Evolutionary conservation across 2,329 filamentous ascomycete genomes (phyloP).

Genomic region (Tolypocladium sp.): DNA sequence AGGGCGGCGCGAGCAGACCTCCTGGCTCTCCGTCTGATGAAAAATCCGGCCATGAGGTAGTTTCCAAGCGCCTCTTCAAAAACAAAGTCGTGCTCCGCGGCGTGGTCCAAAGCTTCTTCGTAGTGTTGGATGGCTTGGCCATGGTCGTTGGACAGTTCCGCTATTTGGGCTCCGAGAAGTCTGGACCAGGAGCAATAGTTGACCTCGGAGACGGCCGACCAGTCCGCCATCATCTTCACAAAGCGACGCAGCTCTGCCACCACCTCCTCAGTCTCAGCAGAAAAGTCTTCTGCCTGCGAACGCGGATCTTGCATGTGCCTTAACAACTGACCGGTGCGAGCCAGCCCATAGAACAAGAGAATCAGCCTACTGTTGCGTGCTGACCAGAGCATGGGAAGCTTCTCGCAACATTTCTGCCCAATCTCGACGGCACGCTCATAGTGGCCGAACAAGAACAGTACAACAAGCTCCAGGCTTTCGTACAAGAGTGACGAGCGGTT

Average conservation of each 20-base stretch:
- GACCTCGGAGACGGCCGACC: constrained; percentile 53
- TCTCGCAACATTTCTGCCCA: constrained; percentile 39
- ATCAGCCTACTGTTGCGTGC: constrained; percentile 47
- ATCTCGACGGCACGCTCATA: constrained; percentile 50
- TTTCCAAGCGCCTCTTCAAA: constrained; percentile 67
- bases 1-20: constrained; percentile 62
- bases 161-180: constrained; percentile 58
- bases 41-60: constrained; percentile 64
- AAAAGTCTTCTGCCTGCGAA: constrained; percentile 30
- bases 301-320: constrained; percentile 39
- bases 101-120: constrained; percentile 64
- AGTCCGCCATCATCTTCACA: constrained; percentile 53
- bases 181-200: constrained; percentile 66
- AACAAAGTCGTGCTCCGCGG: constrained; percentile 54
- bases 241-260: constrained; percentile 44
- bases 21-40: constrained; percentile 54
- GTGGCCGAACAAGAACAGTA: constrained; percentile 54
- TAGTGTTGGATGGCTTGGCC: constrained; percentile 54
- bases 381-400: constrained; percentile 46
- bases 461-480: constrained; percentile 55
- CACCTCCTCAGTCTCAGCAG: constrained; percentile 34
- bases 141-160: constrained; percentile 50
- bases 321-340: constrained; percentile 43
- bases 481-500: constrained; percentile 60
- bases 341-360: constrained; percentile 51